phyloP scores from a whole-genome alignment of 768 basidiomycete species.

The Sarcodon sp. region DNA sequence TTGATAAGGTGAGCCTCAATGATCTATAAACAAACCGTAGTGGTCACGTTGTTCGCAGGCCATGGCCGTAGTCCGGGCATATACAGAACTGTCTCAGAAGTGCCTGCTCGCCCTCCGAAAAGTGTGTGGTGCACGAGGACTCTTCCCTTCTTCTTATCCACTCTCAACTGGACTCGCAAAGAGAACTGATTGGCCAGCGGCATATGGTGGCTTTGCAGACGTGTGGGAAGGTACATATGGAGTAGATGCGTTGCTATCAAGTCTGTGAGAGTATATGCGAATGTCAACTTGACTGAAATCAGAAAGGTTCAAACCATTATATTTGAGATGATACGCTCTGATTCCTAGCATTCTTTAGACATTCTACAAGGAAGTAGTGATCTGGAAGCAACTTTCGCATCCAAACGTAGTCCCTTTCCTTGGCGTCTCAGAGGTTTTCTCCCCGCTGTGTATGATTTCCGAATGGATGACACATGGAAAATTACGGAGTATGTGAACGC shows the following conservation, averaged over 20 bases:
- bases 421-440: constrained; percentile 1
- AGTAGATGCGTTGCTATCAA: constrained; percentile 1
- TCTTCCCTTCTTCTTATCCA: not conserved
- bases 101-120: not conserved
- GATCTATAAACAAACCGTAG: too few relatives aligned
- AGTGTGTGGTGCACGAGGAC: constrained; percentile 1
- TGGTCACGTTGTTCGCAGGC: too few relatives aligned
- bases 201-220: constrained; percentile 5
- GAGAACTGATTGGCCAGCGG: not conserved
- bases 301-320: too few relatives aligned
- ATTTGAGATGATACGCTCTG: too few relatives aligned
- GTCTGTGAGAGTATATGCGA: not conserved
- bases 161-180: not conserved
- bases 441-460: constrained; percentile 2
- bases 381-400: constrained; percentile 2
- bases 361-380: constrained; percentile 1
- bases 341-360: not conserved
- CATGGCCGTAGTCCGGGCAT: not conserved
- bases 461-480: constrained; percentile 6
- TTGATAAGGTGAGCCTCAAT: too few relatives aligned
- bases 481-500: constrained; percentile 1
- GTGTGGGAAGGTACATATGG: constrained; percentile 1
- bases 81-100: not conserved
- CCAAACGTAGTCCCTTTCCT: constrained; percentile 1
- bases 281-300: too few relatives aligned